A percentile compares a stretch with the other conserved stretches of the same genome.
Conservation (phyloP, 2,329 filamentous ascomycete species). For the Aspergillus felis region DNA sequence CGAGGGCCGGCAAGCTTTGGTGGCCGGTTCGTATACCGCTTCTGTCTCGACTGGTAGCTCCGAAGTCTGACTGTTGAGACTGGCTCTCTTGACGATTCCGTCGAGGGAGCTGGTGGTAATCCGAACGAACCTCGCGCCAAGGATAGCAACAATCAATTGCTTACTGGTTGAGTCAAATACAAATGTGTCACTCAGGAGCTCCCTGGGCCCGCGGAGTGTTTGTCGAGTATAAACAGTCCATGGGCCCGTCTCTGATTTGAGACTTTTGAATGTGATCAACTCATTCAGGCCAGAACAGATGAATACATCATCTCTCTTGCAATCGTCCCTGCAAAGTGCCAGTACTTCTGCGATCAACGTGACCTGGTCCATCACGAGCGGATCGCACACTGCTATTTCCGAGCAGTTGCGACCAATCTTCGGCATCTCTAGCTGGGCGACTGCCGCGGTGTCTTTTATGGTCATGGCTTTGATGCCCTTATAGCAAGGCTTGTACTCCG, state of each 20-base stretch:
- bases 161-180: not conserved
- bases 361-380: slow-evolving; percentile 1
- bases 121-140: not conserved
- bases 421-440: not conserved
- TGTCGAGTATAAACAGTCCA: slow-evolving; percentile 1
- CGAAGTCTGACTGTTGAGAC: not conserved
- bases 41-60: not conserved
- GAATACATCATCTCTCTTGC: not conserved
- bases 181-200: slow-evolving; percentile 1
- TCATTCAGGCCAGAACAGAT: slow-evolving; percentile 1
- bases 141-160: not conserved
- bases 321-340: not conserved
- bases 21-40: not conserved
- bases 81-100: not conserved
- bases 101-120: not conserved
- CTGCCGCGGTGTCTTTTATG: not conserved
- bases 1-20: not conserved
- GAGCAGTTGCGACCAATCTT: not conserved
- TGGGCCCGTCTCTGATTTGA: not conserved
- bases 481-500: not conserved
- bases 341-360: not conserved
- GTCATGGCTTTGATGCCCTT: not conserved
- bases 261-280: not conserved
- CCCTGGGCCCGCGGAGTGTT: not conserved
- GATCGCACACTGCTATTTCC: not conserved